Base-by-base conservation (phyloP, 192 early-diverging fungal genomes). In the Pecoramyces ruminantium region DNA sequence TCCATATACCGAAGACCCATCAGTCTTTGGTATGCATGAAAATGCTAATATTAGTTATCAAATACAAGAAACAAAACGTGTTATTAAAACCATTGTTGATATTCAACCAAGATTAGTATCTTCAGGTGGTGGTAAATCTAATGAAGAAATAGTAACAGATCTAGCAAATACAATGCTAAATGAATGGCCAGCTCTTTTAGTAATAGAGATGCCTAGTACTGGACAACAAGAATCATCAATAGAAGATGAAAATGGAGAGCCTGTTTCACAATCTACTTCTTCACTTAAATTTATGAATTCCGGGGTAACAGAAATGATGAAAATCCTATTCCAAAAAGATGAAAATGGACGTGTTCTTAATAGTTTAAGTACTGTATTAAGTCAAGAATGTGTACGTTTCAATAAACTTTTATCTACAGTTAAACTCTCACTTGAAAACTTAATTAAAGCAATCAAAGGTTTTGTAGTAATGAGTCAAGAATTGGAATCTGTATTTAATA, bases 21-120 rank as follows among this genome's bases (percentile, higher is more conserved):
- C 89, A 0, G 86, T 91, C 3, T 91, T 91, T 84, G 90, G 90
- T 11, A 91, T 91, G 90, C 90, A 91, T 80, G 90, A 91, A 83
- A 91, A 91, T 81, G 90, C 90, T 1, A 89, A 91, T 78, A 91
- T 91, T 84, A 91, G 90, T 83, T 91, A 84, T 83, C 90, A 91
- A 79, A 30, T 91, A 21, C 88, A 91, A 82, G 90, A 91, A 81
- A 89, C 88, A 0, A 78, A 87, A 14, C 81, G 88, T 67, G 80
- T 91, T 25, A 40, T 91, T 17, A 82, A 83, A 78, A 90, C 90
- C 4, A 84, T 91, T 18, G 80, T 91, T 77, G 90, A 91, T 78
- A 88, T 91, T 13, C 90, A 91, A 82, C 90, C 90, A 8, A 38
- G 90, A 27, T 30, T 90, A 78, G 85, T 83, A n/a, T 77, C 84